Percentiles rank a stretch among this genome's conserved stretches.
These are phyloP conservation scores for Detonula confervacea DNA, from an alignment of 352 stramenopile genomes.

Conservation along the genomic window DNA sequence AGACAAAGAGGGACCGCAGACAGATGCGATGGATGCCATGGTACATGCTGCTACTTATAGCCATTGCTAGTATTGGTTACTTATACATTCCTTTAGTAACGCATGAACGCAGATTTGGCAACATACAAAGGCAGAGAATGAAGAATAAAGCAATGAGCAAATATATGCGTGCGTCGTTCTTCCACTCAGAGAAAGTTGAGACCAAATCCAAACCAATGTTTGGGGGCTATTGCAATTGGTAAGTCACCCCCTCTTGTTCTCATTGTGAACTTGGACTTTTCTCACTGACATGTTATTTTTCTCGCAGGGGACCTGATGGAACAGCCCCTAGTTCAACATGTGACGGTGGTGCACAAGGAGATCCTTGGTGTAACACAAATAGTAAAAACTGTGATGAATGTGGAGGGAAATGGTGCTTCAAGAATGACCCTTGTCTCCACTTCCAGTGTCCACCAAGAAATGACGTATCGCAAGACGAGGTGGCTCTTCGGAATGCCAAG, in stretches of 20 bases:
- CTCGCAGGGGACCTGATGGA: background rate
- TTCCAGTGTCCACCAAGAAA: background rate
- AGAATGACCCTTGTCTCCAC: background rate
- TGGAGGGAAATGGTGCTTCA: background rate
- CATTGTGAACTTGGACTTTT: background rate
- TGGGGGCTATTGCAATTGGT: background rate
- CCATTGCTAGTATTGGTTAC: too few relatives aligned
- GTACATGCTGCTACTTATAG: too few relatives aligned
- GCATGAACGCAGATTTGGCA: too few relatives aligned
- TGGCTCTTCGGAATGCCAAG: background rate
- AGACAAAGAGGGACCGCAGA: too few relatives aligned
- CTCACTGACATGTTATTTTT: background rate
- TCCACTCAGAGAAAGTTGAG: too few relatives aligned
- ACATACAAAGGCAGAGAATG: too few relatives aligned
- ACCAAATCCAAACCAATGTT: too few relatives aligned
- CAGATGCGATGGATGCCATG: too few relatives aligned
- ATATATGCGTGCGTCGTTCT: too few relatives aligned
- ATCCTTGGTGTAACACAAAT: background rate
- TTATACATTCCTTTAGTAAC: too few relatives aligned
- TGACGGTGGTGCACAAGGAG: background rate
- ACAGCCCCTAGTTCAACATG: background rate
- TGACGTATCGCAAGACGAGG: background rate
- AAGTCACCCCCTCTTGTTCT: too few relatives aligned
- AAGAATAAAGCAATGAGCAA: too few relatives aligned
- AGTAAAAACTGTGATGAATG: background rate